phyloP scores from a whole-genome alignment of 345 rosid genomes.

The Brassica napus region DNA sequence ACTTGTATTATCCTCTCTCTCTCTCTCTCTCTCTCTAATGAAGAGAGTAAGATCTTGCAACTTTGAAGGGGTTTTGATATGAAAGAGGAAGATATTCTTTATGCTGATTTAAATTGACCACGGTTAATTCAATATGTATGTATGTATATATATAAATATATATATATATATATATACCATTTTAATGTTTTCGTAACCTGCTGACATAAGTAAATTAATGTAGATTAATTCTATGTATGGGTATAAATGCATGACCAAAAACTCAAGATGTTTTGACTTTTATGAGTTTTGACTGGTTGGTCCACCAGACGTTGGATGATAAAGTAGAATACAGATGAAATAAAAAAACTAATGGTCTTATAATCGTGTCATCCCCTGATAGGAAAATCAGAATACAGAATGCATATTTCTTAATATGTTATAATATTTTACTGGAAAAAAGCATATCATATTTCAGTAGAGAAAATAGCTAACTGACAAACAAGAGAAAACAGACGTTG shows the following conservation, averaged over 20 bases:
- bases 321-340: background rate
- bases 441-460: constrained; percentile 24
- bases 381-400: constrained; percentile 4
- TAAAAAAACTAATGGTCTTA: background rate
- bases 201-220: constrained; percentile 6
- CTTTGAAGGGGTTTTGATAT: constrained; percentile 48
- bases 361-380: background rate
- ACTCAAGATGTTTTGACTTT: constrained; percentile 20
- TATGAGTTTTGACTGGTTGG: constrained; percentile 75
- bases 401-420: constrained; percentile 7
- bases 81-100: constrained; percentile 20
- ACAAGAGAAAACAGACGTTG: constrained; percentile 30
- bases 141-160: background rate
- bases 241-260: constrained; percentile 25
- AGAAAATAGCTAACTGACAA: constrained; percentile 34
- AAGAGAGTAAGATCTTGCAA: constrained; percentile 6
- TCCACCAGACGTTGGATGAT: constrained; percentile 67
- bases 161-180: background rate
- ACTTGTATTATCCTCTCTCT: background rate
- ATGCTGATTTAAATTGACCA: constrained; percentile 17
- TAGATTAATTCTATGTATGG: constrained; percentile 5
- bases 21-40: background rate
- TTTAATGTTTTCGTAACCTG: background rate
- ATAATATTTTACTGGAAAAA: constrained; percentile 14
- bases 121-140: background rate